These are phyloP conservation scores for Globisporangium takayamanum DNA, from an alignment of 352 stramenopile genomes.

Conservation along the genomic window DNA sequence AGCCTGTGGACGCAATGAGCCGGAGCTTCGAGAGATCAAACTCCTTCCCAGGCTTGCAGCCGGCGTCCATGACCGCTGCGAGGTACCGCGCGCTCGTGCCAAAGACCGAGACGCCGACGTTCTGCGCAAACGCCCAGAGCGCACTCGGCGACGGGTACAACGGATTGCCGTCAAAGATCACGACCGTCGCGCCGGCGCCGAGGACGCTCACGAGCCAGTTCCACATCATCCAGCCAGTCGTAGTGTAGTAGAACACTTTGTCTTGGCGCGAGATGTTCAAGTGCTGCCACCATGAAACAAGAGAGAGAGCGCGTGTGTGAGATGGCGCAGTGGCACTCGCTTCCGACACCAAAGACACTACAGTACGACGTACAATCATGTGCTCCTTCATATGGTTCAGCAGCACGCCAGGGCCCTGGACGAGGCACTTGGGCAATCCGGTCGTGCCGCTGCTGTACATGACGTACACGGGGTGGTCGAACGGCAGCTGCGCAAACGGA, in stretches of 20 bases:
- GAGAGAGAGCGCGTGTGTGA: background rate
- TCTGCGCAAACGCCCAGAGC: slow-evolving; percentile 58
- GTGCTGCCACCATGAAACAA: slow-evolving; percentile 24
- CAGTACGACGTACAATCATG: slow-evolving; percentile 39
- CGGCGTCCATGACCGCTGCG: slow-evolving; percentile 65
- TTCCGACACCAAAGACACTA: background rate
- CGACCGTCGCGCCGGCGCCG: slow-evolving; percentile 59
- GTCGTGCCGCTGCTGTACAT: slow-evolving; percentile 88
- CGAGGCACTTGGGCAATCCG: slow-evolving; percentile 82
- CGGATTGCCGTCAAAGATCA: slow-evolving; percentile 76
- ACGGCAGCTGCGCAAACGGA: slow-evolving; percentile 64
- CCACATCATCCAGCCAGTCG: slow-evolving; percentile 87
- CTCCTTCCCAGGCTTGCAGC: slow-evolving; percentile 47
- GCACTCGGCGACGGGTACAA: slow-evolving; percentile 45
- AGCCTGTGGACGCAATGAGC: slow-evolving; percentile 65
- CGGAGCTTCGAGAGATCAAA: slow-evolving; percentile 64
- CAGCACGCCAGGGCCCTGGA: slow-evolving; percentile 69
- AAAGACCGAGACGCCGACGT: slow-evolving; percentile 59
- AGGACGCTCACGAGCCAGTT: slow-evolving; percentile 80
- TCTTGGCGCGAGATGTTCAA: slow-evolving; percentile 56
- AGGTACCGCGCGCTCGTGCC: slow-evolving; percentile 72
- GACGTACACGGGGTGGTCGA: slow-evolving; percentile 84
- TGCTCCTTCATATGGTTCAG: slow-evolving; percentile 82
- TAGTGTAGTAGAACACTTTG: slow-evolving; percentile 81
- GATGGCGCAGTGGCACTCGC: background rate